phyloP scores from a whole-genome alignment of 176 grass and related monocot species.

The Thalia dealbata region DNA sequence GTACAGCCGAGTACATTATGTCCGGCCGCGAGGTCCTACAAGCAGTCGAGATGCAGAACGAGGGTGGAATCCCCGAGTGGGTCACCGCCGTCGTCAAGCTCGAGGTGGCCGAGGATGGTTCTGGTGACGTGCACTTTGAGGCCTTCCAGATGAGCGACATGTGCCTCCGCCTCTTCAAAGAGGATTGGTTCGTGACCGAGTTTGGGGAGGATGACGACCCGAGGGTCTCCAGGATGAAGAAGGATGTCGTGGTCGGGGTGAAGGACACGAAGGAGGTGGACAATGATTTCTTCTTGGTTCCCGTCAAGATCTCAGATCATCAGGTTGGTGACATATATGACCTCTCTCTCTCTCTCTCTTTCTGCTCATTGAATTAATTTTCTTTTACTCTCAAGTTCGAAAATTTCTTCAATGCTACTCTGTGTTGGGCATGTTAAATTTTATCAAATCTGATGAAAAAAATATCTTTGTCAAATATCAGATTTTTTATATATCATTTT shows the following conservation, averaged over 20 bases:
- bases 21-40: slow-evolving; percentile 73
- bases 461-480: background rate
- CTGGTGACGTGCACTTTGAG: slow-evolving; percentile 78
- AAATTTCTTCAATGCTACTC: no score
- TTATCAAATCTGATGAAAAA: no score
- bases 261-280: slow-evolving; percentile 85
- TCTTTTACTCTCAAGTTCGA: background rate
- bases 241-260: slow-evolving; percentile 66
- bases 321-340: slow-evolving; percentile 27
- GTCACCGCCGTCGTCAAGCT: slow-evolving; percentile 87
- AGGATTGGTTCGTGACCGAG: slow-evolving; percentile 60
- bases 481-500: no score
- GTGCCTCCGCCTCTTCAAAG: slow-evolving; percentile 75
- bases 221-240: slow-evolving; percentile 61
- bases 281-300: slow-evolving; percentile 92
- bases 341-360: background rate
- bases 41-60: slow-evolving; percentile 55
- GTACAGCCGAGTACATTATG: slow-evolving; percentile 86
- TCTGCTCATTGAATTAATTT: background rate
- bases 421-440: no score
- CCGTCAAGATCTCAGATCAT: slow-evolving; percentile 93
- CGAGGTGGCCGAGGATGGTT: slow-evolving; percentile 57
- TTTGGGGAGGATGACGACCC: slow-evolving; percentile 55
- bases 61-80: slow-evolving; percentile 69
- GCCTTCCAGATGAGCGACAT: slow-evolving; percentile 97